Evolutionary conservation across 1,284 basidiomycete species (phyloP), one percentile per base, ranked within the genome.

Genomic region (Boletus semigastroideus): DNA sequence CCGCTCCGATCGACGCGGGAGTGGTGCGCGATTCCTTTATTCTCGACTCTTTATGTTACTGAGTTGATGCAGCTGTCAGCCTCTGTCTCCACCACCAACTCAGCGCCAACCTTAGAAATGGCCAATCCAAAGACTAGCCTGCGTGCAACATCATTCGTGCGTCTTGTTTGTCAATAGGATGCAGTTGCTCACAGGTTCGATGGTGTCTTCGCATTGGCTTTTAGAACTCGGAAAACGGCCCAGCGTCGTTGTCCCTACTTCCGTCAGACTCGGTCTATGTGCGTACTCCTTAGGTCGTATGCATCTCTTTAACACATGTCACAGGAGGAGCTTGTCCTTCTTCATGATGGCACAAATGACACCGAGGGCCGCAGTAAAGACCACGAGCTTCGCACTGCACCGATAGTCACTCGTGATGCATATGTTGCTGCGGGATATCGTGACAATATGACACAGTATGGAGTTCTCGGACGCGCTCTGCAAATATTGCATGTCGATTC

Each of bases 401-500:
- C 83, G 0, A 58, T 85, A 6, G 68, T 84, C 13, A 82, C 80
- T 3, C 71, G 78, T 11, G 76, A 76, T 11, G 84, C 81, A 0
- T 80, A 76, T 49, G 56, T 74, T 4, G 56, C 64, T 0, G 65
- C 70, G 1, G 69, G 64, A 17, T 63, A 74, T 41, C 53, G 62
- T 4, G 66, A 67, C 8, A 52, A 61, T 14, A 57, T 66, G 11
- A 68, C 70, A 0, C 84, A 86, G 53, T 84, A 86, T 54, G 83
- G 83, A 1, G 76, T 86, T 1, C 59, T 85, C 2, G 83, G 83
- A 0, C 72, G 72, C 3, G 63, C 74, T 0, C 16, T 82, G 1
- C 65, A 73, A 0, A 73, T 77, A 17, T 69, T 77, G 83, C 84
- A 53, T 14, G 64, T 55, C 38, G 5, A 3, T 14, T n/a, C 13